Evolutionary conservation across 2,329 filamentous ascomycete species (phyloP), one percentile per base, ranked within the genome.

Genomic region (Acephala macrosclerotiorum): DNA sequence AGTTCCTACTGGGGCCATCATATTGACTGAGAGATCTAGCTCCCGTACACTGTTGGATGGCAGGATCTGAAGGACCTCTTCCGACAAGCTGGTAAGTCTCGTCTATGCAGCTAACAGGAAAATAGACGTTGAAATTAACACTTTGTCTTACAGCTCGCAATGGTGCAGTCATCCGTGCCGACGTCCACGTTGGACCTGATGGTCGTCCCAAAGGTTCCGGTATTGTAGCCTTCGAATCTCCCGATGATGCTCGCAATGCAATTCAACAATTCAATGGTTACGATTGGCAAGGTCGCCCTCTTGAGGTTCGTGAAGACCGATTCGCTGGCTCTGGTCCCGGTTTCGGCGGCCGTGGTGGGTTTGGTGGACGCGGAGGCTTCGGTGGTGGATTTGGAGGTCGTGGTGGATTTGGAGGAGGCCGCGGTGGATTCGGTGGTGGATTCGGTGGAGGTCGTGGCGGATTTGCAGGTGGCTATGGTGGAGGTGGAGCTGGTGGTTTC

Each of bases 51-150:
- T 71, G 93, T 97, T 74, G 96, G 96, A 78, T 99, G 96, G 96
- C 96, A 99, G 82, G 96, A 99, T 80, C 84, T 99, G 74, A 99
- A 99, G 83, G 96, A 99, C 80, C 86, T 99, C 72, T 99, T 99
- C 86, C 92, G 96, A 77, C 94, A 97, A 87, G 94, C 96, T 82
- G 93, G 94, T 97, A 85, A 86, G 93, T 85, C 59, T 68, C 67
- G 63, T 66, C 72, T 63, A 60, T 66, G 64, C 66, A 63, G 68
- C 75, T 75, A 71, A 74, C 70, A 60, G 65, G 58, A 16, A 68
- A 38, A 66, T 65, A 70, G 66, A 64, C 61, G 45, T 58, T 67
- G 58, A 66, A 68, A 71, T 74, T 73, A 58, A 71, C 68, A 61
- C 22, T 64, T 67, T 66, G 29, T 65, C 29, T 67, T 69, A 33